Conservation (phyloP, 352 stramenopile genomes). For the Phytophthora tentaculata region DNA sequence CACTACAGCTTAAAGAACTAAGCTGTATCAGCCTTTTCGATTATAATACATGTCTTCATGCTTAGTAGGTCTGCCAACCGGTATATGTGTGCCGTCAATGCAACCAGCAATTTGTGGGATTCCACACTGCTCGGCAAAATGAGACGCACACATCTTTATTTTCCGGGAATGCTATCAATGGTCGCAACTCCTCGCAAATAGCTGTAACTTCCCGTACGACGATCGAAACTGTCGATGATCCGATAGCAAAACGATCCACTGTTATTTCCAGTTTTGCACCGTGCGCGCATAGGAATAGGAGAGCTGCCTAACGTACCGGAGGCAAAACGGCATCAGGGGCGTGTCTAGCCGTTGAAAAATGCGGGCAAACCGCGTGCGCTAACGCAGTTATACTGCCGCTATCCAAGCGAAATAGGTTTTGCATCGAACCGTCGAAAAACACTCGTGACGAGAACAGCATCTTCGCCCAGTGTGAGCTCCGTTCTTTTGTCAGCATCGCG, state of each 20-base stretch:
- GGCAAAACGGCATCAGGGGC: background rate
- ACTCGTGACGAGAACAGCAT: too few relatives aligned
- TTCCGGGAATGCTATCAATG: background rate
- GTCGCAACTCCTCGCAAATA: background rate
- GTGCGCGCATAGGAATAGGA: background rate
- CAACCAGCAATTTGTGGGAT: slow-evolving; percentile 14
- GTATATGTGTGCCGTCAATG: slow-evolving; percentile 12
- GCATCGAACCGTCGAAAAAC: too few relatives aligned
- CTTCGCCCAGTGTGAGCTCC: background rate
- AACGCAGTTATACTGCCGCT: background rate
- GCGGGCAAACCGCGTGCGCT: background rate
- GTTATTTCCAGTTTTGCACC: background rate
- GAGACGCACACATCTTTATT: background rate
- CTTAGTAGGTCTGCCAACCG: background rate
- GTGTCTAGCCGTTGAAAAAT: background rate
- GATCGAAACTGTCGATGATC: background rate
- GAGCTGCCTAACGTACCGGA: background rate
- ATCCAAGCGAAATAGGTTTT: too few relatives aligned
- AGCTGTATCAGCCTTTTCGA: slow-evolving; percentile 5
- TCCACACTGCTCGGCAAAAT: slow-evolving; percentile 1
- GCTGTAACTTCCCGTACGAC: background rate
- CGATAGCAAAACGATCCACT: background rate
- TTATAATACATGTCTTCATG: slow-evolving; percentile 9
- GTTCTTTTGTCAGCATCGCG: background rate
- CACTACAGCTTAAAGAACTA: slow-evolving; percentile 1